Percentiles rank a stretch among this genome's conserved stretches.
These are phyloP conservation scores for Aegilops bicornis DNA, from an alignment of 176 grass and related monocot genomes.

Conservation along the genomic window DNA sequence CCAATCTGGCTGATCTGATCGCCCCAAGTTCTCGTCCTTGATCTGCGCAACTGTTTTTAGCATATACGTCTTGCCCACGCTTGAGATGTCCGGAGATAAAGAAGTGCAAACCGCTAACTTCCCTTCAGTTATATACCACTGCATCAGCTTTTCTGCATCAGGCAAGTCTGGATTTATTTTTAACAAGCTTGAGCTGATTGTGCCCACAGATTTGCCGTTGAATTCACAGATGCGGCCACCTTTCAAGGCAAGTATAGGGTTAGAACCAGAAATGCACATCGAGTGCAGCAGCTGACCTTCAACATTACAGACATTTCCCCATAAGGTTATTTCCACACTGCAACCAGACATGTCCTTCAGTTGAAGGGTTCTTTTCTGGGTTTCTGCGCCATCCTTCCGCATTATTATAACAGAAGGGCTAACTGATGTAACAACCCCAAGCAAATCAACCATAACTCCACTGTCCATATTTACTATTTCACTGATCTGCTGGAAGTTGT, in stretches of 20 bases:
- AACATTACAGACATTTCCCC: slow-evolving; percentile 66
- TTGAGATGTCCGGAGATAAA: slow-evolving; percentile 46
- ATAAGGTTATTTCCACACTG: slow-evolving; percentile 74
- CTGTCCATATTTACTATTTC: slow-evolving; percentile 62
- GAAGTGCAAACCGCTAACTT: slow-evolving; percentile 52
- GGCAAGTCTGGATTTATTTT: slow-evolving; percentile 71
- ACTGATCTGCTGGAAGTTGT: slow-evolving; percentile 69
- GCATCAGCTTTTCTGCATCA: slow-evolving; percentile 54
- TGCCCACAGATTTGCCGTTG: slow-evolving; percentile 48
- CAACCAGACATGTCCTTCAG: slow-evolving; percentile 87
- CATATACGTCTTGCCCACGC: slow-evolving; percentile 37
- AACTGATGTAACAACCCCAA: slow-evolving; percentile 80
- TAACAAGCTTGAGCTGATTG: slow-evolving; percentile 48
- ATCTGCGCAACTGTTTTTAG: slow-evolving; percentile 76
- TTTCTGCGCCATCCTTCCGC: slow-evolving; percentile 59
- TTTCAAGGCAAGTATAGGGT: slow-evolving; percentile 79
- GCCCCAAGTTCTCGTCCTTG: slow-evolving; percentile 74
- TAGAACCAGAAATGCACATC: slow-evolving; percentile 61
- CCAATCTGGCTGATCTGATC: slow-evolving; percentile 65
- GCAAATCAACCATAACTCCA: slow-evolving; percentile 58
- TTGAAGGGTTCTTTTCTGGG: slow-evolving; percentile 59
- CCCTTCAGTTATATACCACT: slow-evolving; percentile 84
- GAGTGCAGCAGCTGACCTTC: slow-evolving; percentile 68
- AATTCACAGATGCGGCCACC: slow-evolving; percentile 56
- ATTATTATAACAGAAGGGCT: slow-evolving; percentile 49